Evolutionary conservation across 306 rosid species (phyloP), one percentile per base, ranked within the genome.

Genomic region (Comarum palustre): DNA sequence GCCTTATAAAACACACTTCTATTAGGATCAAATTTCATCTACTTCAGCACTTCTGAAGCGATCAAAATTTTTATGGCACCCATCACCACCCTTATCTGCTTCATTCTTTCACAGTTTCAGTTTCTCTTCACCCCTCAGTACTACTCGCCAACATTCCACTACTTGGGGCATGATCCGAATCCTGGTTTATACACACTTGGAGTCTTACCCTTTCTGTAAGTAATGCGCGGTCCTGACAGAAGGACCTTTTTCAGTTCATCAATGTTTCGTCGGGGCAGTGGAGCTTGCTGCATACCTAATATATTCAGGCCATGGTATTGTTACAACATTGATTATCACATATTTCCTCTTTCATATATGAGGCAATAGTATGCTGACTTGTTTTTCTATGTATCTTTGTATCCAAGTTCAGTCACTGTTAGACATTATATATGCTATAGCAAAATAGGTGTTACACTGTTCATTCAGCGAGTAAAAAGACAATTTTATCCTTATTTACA

Each of bases 41-140:
- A 27, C 34, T 58, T 13, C 65, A 59, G 17, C 65, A 19, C 34
- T 34, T 41, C 34, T 3, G 57, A 13, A 34, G 19, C 0, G 12
- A 34, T 27, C 24, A 10, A 69, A 65, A 75, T 75, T 62, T 81
- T 7, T 3, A 80, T 80, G 84, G 80, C 77, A 45, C 84, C 84
- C 14, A 45, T 80, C 69, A 71, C 77, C 25, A 75, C 73, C 46
- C 52, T 80, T 38, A 19, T 75, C 77, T 71, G 22, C 63, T 60
- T 63, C 58, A 3, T 71, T 71, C 24, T 75, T 24, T 13, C 72
- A 54, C 34, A 27, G 13, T 29, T 75, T 70, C 65, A 43, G 15
- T 15, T 45, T 19, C 63, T 75, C 58, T 17, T 13, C 6, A 25
- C n/a, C n/a, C 52, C 80, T 74, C 19, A 34, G 39, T 10, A 38